These are phyloP conservation scores for Saprolegnia diclina DNA, from an alignment of 352 stramenopile genomes.

Conservation along the genomic window DNA sequence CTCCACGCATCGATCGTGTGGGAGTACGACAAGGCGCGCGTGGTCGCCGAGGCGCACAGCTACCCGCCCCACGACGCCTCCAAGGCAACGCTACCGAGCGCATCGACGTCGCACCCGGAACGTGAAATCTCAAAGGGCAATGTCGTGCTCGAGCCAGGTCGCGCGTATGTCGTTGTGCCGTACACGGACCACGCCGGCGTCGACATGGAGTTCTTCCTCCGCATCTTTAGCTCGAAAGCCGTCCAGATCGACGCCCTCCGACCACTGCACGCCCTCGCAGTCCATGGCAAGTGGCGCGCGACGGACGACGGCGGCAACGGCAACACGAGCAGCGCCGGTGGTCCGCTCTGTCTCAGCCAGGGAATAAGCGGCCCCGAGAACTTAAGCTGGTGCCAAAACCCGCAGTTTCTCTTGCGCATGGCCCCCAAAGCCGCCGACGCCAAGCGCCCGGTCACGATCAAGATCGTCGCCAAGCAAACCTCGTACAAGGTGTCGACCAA, in stretches of 20 bases:
- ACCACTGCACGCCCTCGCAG: constrained; percentile 53
- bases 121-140: constrained; percentile 76
- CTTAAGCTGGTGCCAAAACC: constrained; percentile 77
- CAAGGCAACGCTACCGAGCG: background rate
- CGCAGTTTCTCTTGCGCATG: constrained; percentile 77
- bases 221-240: constrained; percentile 72
- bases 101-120: constrained; percentile 36
- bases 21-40: constrained; percentile 57
- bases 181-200: constrained; percentile 76
- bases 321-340: constrained; percentile 63
- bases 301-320: constrained; percentile 38
- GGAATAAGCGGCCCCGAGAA: constrained; percentile 43
- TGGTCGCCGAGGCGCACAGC: constrained; percentile 66
- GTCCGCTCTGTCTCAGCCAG: constrained; percentile 52
- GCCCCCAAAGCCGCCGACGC: constrained; percentile 23
- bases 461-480: constrained; percentile 66
- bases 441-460: constrained; percentile 54
- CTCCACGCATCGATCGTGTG: constrained; percentile 54
- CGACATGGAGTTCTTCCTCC: constrained; percentile 88
- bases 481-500: constrained; percentile 40
- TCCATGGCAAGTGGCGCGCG: constrained; percentile 61
- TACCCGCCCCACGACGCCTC: constrained; percentile 30
- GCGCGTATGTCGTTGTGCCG: constrained; percentile 74
- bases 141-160: constrained; percentile 61
- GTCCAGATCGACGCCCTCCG: constrained; percentile 66